A percentile compares a stretch with the other conserved stretches of the same genome.
Evolutionary conservation across 352 stramenopile species (phyloP).

Genomic region (Phytopythium ostracodes): DNA sequence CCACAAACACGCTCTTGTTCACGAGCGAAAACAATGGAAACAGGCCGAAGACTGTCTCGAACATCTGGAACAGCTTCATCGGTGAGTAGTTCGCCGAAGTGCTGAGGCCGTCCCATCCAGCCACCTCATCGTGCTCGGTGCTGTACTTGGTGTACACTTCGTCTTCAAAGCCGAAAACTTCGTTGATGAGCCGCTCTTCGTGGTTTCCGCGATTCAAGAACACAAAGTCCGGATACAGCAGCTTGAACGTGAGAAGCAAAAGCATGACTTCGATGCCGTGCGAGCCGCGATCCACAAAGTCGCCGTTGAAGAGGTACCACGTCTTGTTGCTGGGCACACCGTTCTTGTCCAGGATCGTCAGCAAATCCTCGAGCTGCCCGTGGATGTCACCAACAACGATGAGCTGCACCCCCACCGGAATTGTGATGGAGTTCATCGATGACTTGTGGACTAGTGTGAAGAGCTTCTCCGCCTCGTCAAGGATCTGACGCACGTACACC

Average conservation of each 20-base stretch:
- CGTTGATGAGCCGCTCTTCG: constrained; percentile 92
- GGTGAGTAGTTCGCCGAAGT: constrained; percentile 68
- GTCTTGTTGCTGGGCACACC: constrained; percentile 85
- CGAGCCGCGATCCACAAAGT: constrained; percentile 93
- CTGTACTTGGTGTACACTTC: constrained; percentile 83
- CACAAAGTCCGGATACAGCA: constrained; percentile 86
- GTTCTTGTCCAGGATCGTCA: constrained; percentile 92
- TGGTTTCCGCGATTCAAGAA: constrained; percentile 95
- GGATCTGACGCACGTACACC: constrained; percentile 70
- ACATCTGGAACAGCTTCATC: constrained; percentile 78
- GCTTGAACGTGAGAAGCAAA: constrained; percentile 87
- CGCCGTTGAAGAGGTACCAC: constrained; percentile 95
- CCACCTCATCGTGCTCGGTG: constrained; percentile 71
- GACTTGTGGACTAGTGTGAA: constrained; percentile 42
- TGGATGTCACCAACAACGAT: constrained; percentile 93
- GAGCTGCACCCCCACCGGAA: constrained; percentile 78
- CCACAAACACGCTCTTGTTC: constrained; percentile 89
- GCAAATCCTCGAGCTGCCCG: constrained; percentile 91
- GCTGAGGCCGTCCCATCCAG: constrained; percentile 50
- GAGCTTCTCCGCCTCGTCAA: constrained; percentile 61
- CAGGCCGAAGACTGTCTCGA: constrained; percentile 81
- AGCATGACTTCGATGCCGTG: constrained; percentile 92
- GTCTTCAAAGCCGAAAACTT: constrained; percentile 86
- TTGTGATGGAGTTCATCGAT: constrained; percentile 71
- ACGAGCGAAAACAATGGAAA: constrained; percentile 91